Evolutionary conservation across 2,329 filamentous ascomycete genomes (phyloP).

Genomic region (Fusarium armeniacum): DNA sequence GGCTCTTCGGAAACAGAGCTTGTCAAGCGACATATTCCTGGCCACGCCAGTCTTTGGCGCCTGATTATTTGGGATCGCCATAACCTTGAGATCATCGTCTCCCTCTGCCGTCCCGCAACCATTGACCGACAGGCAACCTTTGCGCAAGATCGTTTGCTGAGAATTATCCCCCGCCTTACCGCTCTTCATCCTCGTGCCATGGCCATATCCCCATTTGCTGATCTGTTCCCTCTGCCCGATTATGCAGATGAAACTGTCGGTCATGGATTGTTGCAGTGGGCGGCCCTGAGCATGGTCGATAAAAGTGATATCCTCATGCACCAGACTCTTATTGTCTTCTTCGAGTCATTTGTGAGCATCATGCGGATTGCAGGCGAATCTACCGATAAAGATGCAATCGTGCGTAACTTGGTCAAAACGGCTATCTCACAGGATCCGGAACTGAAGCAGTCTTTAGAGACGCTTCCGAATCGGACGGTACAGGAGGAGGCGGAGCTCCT

Average conservation of each 20-base stretch:
- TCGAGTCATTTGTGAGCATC: constrained; percentile 64
- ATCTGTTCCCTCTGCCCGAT: constrained; percentile 22
- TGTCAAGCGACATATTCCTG: constrained; percentile 58
- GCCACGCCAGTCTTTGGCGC: constrained; percentile 68
- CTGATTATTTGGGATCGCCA: constrained; percentile 63
- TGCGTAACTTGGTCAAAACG: constrained; percentile 58
- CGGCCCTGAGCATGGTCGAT: constrained; percentile 66
- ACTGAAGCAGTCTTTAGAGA: constrained; percentile 57
- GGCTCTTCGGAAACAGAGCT: constrained; percentile 55
- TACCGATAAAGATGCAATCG: constrained; percentile 54
- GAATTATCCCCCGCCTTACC: constrained; percentile 65
- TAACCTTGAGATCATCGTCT: constrained; percentile 62
- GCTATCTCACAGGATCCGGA: constrained; percentile 58
- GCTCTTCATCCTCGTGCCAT: constrained; percentile 61
- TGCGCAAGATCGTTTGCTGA: constrained; percentile 67
- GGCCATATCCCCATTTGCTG: constrained; percentile 54
- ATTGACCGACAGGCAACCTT: constrained; percentile 60
- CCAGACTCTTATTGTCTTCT: constrained; percentile 66
- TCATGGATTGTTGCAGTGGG: constrained; percentile 65
- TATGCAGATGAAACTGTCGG: constrained; percentile 45
- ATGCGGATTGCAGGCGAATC: constrained; percentile 60
- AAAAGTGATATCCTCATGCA: constrained; percentile 65
- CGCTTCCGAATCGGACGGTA: constrained; percentile 63
- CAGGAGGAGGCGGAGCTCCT: constrained; percentile 66
- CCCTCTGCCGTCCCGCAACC: constrained; percentile 52